A percentile compares a stretch with the other conserved stretches of the same genome.
phyloP scores from a whole-genome alignment of 2,329 filamentous ascomycete genomes.

The Exutisphaerella laricina region DNA sequence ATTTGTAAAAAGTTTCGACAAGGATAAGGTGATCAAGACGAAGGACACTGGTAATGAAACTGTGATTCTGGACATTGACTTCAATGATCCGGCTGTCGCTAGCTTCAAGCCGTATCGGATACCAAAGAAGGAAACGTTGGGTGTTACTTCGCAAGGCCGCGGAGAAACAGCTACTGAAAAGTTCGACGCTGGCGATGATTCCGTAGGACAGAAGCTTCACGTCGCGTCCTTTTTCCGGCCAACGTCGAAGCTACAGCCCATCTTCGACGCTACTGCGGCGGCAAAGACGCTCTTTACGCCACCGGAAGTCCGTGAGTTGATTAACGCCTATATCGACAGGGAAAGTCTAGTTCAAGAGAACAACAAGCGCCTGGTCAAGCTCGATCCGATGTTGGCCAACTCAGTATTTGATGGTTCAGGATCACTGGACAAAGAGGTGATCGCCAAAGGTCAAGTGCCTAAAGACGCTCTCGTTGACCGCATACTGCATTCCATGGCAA shows the following conservation, averaged over 20 bases:
- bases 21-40: slow-evolving; percentile 55
- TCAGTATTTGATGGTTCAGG: slow-evolving; percentile 52
- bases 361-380: slow-evolving; percentile 57
- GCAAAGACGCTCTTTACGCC: slow-evolving; percentile 50
- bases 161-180: slow-evolving; percentile 35
- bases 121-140: slow-evolving; percentile 50
- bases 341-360: slow-evolving; percentile 52
- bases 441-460: slow-evolving; percentile 53
- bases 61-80: slow-evolving; percentile 60
- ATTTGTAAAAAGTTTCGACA: slow-evolving; percentile 63
- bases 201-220: slow-evolving; percentile 45
- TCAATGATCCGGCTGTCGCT: slow-evolving; percentile 49
- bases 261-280: slow-evolving; percentile 48
- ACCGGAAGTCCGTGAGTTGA: slow-evolving; percentile 52
- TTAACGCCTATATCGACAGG: slow-evolving; percentile 55
- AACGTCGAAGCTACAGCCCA: slow-evolving; percentile 52
- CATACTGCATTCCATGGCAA: slow-evolving; percentile 50
- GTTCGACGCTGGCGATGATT: slow-evolving; percentile 35
- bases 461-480: slow-evolving; percentile 58
- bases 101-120: slow-evolving; percentile 59
- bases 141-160: slow-evolving; percentile 34
- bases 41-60: slow-evolving; percentile 63
- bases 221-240: slow-evolving; percentile 53
- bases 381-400: slow-evolving; percentile 59
- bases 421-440: slow-evolving; percentile 50